Evolutionary conservation across 2,329 filamentous ascomycete species (phyloP).

Genomic region (Saccharata proteae): DNA sequence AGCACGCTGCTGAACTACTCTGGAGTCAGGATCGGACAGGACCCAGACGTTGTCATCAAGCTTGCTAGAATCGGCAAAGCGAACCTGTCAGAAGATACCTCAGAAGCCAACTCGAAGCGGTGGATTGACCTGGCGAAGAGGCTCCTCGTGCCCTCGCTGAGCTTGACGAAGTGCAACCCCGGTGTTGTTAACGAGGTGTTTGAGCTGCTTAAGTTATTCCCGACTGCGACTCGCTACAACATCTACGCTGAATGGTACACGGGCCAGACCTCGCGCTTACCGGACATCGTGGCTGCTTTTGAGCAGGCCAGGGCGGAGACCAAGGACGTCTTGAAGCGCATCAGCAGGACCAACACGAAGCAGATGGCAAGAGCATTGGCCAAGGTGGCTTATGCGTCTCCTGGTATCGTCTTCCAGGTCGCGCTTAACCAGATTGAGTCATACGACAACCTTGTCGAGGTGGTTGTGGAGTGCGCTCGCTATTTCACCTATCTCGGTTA

Average conservation of each 20-base stretch:
- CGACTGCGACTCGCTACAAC: slow-evolving; percentile 64
- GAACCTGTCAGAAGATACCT: slow-evolving; percentile 59
- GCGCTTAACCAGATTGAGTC: slow-evolving; percentile 84
- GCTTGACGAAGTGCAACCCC: slow-evolving; percentile 73
- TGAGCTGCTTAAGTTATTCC: slow-evolving; percentile 67
- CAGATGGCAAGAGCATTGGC: slow-evolving; percentile 80
- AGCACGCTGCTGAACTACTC: slow-evolving; percentile 73
- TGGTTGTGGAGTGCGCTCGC: slow-evolving; percentile 84
- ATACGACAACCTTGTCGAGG: slow-evolving; percentile 89
- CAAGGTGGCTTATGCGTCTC: slow-evolving; percentile 84
- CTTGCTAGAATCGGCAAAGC: slow-evolving; percentile 73
- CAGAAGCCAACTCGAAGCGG: slow-evolving; percentile 56
- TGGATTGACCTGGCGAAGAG: slow-evolving; percentile 81
- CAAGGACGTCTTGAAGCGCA: slow-evolving; percentile 72
- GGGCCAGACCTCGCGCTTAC: slow-evolving; percentile 61
- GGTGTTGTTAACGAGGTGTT: slow-evolving; percentile 78
- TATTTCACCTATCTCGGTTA: slow-evolving; percentile 91
- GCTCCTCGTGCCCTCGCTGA: slow-evolving; percentile 77
- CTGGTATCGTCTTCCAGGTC: slow-evolving; percentile 81
- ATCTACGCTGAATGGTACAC: slow-evolving; percentile 93
- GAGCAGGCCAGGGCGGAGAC: slow-evolving; percentile 67
- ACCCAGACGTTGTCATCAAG: slow-evolving; percentile 65
- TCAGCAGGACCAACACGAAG: slow-evolving; percentile 76
- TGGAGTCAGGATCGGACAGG: slow-evolving; percentile 80
- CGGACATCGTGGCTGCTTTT: slow-evolving; percentile 70